A percentile compares a stretch with the other conserved stretches of the same genome.
Conservation (phyloP, 441 rosid genomes). For the Syzygium syzygioides region DNA sequence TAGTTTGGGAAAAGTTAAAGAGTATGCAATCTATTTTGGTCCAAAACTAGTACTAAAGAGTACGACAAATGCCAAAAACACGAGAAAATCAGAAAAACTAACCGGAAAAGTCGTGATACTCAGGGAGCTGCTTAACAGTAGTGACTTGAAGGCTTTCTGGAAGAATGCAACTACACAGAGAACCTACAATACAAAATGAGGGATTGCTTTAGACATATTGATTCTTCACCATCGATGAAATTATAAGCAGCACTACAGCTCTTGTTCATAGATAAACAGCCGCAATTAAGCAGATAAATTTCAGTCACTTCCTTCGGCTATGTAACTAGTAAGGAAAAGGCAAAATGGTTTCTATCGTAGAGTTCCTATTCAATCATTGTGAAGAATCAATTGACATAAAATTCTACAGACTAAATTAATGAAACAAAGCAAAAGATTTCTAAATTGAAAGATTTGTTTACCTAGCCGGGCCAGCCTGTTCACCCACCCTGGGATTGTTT, state of each 20-base stretch:
- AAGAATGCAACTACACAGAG: conserved; percentile 68
- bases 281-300: neutral
- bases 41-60: neutral
- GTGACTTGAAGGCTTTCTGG: conserved; percentile 84
- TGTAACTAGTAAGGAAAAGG: neutral
- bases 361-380: neutral
- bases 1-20: neutral
- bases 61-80: neutral
- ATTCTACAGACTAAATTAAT: neutral
- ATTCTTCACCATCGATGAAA: neutral
- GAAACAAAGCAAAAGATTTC: neutral
- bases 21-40: neutral
- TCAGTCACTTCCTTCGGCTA: neutral
- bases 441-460: neutral
- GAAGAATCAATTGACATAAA: neutral
- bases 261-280: neutral
- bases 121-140: conserved; percentile 57
- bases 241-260: neutral
- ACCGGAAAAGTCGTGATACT: conserved; percentile 49
- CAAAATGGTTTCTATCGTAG: neutral
- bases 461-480: conserved; percentile 4
- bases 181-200: conserved; percentile 27
- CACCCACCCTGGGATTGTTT: conserved; percentile 5
- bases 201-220: neutral
- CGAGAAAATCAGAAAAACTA: neutral